phyloP scores from a whole-genome alignment of 108 stramenopile genomes.

The Aureococcus anophagefferens region DNA sequence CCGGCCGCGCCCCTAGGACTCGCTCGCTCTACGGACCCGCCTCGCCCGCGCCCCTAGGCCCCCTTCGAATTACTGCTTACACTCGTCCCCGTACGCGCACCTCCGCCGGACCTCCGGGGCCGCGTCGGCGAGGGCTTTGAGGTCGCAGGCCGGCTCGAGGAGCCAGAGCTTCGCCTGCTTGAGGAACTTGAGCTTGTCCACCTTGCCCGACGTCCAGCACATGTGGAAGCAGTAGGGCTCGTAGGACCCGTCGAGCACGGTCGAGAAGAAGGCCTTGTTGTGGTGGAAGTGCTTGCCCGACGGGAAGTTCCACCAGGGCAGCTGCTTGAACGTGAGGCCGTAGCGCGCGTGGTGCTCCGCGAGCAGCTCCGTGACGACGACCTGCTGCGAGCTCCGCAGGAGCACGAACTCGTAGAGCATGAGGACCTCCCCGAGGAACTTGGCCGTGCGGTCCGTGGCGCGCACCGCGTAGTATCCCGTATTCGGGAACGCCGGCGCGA shows the following conservation, averaged over 20 bases:
- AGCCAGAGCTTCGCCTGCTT: constrained; percentile 65
- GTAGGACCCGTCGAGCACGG: not conserved
- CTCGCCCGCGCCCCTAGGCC: too few relatives aligned
- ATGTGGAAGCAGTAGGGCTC: constrained; percentile 26
- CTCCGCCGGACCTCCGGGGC: too few relatives aligned
- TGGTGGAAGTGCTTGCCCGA: constrained; percentile 10
- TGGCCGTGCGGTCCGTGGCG: not conserved
- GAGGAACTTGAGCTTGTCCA: constrained; percentile 57
- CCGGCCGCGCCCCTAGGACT: too few relatives aligned
- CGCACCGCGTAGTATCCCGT: constrained; percentile 78
- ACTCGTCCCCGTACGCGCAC: too few relatives aligned
- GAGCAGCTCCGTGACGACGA: constrained; percentile 5
- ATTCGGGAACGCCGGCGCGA: constrained; percentile 56
- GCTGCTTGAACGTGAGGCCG: not conserved
- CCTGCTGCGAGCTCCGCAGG: constrained; percentile 7
- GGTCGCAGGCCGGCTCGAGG: constrained; percentile 31
- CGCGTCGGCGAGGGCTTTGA: too few relatives aligned
- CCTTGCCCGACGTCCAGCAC: constrained; percentile 66
- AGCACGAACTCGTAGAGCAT: constrained; percentile 5
- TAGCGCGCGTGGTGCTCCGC: not conserved
- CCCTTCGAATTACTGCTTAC: too few relatives aligned
- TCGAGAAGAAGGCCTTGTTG: not conserved
- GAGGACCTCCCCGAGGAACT: constrained; percentile 3
- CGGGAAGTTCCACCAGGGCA: constrained; percentile 4
- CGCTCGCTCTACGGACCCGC: too few relatives aligned